Percentiles rank a stretch among this genome's conserved stretches.
phyloP scores from a whole-genome alignment of 2,329 filamentous ascomycete genomes.

The Xylaria sp. region DNA sequence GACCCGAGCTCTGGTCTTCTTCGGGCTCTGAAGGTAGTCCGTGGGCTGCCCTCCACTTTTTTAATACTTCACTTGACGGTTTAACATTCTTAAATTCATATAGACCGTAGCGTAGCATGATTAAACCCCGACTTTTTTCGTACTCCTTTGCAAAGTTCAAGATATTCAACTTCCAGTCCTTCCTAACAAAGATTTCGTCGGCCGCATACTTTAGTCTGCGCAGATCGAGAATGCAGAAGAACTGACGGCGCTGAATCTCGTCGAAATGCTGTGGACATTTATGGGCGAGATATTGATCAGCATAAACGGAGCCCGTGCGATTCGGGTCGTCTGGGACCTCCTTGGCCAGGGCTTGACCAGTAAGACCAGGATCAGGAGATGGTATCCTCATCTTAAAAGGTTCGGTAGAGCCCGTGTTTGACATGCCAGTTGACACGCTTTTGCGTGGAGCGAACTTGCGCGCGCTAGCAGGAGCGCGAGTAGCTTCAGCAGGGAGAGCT shows the following conservation, averaged over 20 bases:
- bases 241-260: constrained; percentile 65
- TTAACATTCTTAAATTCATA: constrained; percentile 69
- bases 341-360: constrained; percentile 59
- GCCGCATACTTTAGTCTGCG: constrained; percentile 66
- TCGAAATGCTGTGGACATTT: constrained; percentile 63
- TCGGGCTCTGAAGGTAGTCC: constrained; percentile 59
- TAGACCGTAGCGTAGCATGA: constrained; percentile 65
- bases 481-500: constrained; percentile 36
- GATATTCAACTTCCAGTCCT: constrained; percentile 68
- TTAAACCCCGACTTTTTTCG: constrained; percentile 66
- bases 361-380: constrained; percentile 61
- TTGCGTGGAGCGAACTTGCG: constrained; percentile 44
- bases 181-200: constrained; percentile 64
- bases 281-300: constrained; percentile 63
- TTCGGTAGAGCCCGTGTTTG: constrained; percentile 55
- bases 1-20: constrained; percentile 42
- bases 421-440: constrained; percentile 55
- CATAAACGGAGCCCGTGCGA: constrained; percentile 61
- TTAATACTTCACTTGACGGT: constrained; percentile 61
- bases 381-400: constrained; percentile 65
- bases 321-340: constrained; percentile 60
- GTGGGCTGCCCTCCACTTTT: constrained; percentile 63
- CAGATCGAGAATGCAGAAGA: constrained; percentile 67
- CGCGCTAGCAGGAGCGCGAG: constrained; percentile 30
- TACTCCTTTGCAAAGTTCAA: constrained; percentile 68